Conservation (phyloP, 257 asterid genomes). For the Ophiorrhiza pumila region DNA sequence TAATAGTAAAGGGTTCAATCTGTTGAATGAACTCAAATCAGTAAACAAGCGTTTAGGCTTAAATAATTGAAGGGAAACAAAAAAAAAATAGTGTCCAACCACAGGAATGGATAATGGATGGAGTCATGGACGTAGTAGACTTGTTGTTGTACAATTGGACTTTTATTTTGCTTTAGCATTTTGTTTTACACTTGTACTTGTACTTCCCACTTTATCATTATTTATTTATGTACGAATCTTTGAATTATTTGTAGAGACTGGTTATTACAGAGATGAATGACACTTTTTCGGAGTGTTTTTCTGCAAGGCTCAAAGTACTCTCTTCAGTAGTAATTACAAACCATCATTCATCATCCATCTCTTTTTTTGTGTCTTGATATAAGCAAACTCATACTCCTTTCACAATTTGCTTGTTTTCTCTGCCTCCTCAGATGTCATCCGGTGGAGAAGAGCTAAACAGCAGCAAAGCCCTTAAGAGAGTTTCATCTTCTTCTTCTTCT, state of each 20-base stretch:
- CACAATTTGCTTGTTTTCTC: neutral
- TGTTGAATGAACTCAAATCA: no score
- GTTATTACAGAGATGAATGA: neutral
- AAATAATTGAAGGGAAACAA: no score
- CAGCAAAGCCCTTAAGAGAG: neutral
- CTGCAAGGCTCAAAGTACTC: no score
- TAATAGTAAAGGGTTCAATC: no score
- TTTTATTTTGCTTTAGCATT: no score
- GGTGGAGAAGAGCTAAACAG: slow-evolving; percentile 7
- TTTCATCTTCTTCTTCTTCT: neutral
- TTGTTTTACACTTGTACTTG: no score
- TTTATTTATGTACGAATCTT: neutral
- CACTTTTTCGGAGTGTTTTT: neutral
- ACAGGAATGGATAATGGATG: no score
- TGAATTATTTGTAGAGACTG: neutral
- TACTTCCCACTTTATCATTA: neutral
- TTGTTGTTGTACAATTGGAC: no score
- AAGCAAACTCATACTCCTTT: neutral
- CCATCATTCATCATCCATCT: neutral
- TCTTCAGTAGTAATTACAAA: no score
- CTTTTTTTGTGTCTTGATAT: neutral
- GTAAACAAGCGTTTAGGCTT: no score
- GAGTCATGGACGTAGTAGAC: no score
- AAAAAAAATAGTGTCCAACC: no score
- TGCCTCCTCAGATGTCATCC: slow-evolving; percentile 10